A percentile compares a stretch with the other conserved stretches of the same genome.
These are phyloP conservation scores for Penicillium paradoxum DNA, from an alignment of 495 filamentous ascomycete genomes.

Conservation along the genomic window DNA sequence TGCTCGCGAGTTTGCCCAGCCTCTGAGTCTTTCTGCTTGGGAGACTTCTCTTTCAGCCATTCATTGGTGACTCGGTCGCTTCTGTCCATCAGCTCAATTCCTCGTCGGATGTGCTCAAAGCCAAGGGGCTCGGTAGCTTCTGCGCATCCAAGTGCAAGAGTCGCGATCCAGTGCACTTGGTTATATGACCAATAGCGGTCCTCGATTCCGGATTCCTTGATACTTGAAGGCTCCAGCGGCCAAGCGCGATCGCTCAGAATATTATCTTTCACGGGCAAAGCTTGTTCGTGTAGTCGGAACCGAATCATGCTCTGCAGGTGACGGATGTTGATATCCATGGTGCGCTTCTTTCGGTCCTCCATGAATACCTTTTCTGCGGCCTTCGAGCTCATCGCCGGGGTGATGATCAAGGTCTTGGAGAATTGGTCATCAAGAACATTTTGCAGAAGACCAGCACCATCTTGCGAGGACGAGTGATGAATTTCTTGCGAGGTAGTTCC, in stretches of 20 bases:
- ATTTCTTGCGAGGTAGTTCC: constrained; percentile 54
- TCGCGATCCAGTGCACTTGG: constrained; percentile 58
- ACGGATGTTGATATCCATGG: constrained; percentile 60
- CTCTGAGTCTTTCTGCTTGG: constrained; percentile 24
- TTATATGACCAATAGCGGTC: constrained; percentile 56
- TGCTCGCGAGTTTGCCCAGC: constrained; percentile 32
- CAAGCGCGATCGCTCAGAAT: constrained; percentile 32
- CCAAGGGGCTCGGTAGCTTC: constrained; percentile 34
- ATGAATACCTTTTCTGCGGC: constrained; percentile 34
- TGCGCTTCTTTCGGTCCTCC: constrained; percentile 46
- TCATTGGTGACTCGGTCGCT: constrained; percentile 32
- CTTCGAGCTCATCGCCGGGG: constrained; percentile 34
- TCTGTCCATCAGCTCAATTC: constrained; percentile 35
- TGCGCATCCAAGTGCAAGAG: constrained; percentile 54
- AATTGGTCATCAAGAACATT: constrained; percentile 48
- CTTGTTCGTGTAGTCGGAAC: constrained; percentile 35
- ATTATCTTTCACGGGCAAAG: constrained; percentile 30
- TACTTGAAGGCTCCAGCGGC: constrained; percentile 29
- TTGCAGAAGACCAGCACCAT: constrained; percentile 46
- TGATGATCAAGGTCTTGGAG: constrained; percentile 48
- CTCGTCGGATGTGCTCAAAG: constrained; percentile 37
- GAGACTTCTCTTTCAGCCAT: constrained; percentile 34
- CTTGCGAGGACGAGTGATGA: constrained; percentile 16
- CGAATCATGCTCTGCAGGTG: constrained; percentile 65
- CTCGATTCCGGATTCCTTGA: constrained; percentile 43